Base-by-base conservation (phyloP, 2,329 filamentous ascomycete genomes). In the Stagonosporopsis rhizophila region DNA sequence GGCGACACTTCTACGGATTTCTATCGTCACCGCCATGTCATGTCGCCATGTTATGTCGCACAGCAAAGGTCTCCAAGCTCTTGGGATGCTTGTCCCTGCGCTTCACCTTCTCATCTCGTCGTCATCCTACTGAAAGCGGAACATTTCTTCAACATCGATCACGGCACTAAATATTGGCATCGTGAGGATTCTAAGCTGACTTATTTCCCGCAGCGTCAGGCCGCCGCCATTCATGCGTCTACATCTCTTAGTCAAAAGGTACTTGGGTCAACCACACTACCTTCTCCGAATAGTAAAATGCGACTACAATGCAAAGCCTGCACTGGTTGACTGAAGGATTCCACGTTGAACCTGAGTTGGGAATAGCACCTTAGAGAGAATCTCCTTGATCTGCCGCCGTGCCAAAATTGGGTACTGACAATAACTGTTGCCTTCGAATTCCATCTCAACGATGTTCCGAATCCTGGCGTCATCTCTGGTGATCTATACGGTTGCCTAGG, bases 111-210 rank as follows among this genome's bases (percentile, higher is more conserved):
- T 50, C 37, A 5, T 44, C 34, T 56, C 30, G 17, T 30, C 20
- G 17, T 34, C 47, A 41, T 27, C 28, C 41, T 52, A 44, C 53
- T 48, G 42, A 47, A 56, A 44, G 30, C 30, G 53, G 48, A 39
- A 56, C 14, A 19, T 48, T 28, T 22, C 5, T 6, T 30, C n/a
- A 30, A 45, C 34, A 56, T 52, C 14, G 53, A 48, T 56, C 38
- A 46, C 53, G 30, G 53, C 53, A 56, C 47, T 47, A 52, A 52
- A 44, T 47, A 52, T 52, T 52, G 53, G 48, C 53, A 48, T 47
- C 19, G 28, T 46, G 41, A 38, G n/a, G n/a, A 14, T 19, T 17
- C n/a, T 15, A 3, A 15, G 39, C 14, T 17, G 39, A 23, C n/a
- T 44, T 44, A 32, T 22, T 44, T 44, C 22, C 41, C 17, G 41